Percentiles rank a stretch among this genome's conserved stretches.
Conservation (phyloP, 257 asterid genomes). For the Henckelia pumila region DNA sequence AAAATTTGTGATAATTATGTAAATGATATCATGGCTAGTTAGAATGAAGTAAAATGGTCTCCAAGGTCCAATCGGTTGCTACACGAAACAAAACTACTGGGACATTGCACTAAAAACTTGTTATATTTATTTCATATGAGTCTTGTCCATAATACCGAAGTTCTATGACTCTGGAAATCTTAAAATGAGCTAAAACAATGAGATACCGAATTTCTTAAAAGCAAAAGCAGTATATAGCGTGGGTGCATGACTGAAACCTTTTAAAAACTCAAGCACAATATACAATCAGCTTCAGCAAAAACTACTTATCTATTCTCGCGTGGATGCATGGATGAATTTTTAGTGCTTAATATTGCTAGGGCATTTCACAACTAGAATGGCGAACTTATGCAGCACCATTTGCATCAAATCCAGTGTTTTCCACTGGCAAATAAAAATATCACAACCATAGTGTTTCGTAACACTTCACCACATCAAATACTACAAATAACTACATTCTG, state of each 20-base stretch:
- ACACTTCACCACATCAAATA: too few species aligned
- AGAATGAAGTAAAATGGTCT: not conserved
- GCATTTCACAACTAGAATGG: too few species aligned
- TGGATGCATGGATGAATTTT: too few species aligned
- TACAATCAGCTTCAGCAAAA: too few species aligned
- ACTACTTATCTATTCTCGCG: too few species aligned
- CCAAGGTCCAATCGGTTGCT: not conserved
- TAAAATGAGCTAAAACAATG: not conserved
- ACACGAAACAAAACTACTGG: not conserved
- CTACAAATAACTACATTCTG: too few species aligned
- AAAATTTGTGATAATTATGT: not conserved
- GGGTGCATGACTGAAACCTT: not conserved
- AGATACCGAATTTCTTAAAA: not conserved
- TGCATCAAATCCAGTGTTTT: too few species aligned
- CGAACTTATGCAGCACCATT: too few species aligned
- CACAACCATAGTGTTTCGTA: too few species aligned
- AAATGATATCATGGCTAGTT: not conserved
- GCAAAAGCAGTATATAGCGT: not conserved
- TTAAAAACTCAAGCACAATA: not conserved
- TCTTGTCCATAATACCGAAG: not conserved
- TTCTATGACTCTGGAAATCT: not conserved
- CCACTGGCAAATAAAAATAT: too few species aligned
- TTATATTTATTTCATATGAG: not conserved
- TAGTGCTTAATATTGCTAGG: too few species aligned
- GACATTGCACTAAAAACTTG: too few species aligned